Evolutionary conservation across 2,329 filamentous ascomycete species (phyloP).

Genomic region (Seiridium cupressi): DNA sequence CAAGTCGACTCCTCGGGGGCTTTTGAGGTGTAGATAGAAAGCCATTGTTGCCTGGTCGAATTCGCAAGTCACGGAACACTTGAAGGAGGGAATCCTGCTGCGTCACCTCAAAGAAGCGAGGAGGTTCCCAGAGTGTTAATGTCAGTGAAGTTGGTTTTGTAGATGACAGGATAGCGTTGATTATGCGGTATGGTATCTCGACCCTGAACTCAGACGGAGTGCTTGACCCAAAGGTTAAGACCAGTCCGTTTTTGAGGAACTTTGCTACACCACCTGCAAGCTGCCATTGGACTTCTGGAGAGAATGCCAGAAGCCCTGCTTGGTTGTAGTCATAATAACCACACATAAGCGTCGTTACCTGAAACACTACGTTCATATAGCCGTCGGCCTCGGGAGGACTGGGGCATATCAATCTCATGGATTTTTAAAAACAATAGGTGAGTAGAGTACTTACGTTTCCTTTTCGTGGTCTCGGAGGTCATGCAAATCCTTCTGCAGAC

Average conservation of each 20-base stretch:
- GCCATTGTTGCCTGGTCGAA: neutral
- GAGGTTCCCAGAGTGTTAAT: conserved; percentile 50
- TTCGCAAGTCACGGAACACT: neutral
- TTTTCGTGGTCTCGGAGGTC: conserved; percentile 21
- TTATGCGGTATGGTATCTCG: conserved; percentile 47
- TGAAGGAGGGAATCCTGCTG: neutral
- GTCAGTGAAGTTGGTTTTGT: conserved; percentile 36
- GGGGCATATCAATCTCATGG: neutral
- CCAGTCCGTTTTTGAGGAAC: conserved; percentile 42
- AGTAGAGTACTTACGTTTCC: conserved; percentile 1
- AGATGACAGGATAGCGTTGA: conserved; percentile 43
- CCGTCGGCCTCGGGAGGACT: neutral
- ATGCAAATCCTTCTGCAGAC: conserved; percentile 29
- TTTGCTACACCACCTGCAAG: conserved; percentile 33
- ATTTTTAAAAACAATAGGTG: neutral
- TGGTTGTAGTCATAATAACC: conserved; percentile 46
- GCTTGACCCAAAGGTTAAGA: conserved; percentile 30
- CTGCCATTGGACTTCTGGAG: conserved; percentile 38
- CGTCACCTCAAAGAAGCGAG: conserved; percentile 41
- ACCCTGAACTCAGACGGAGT: conserved; percentile 28
- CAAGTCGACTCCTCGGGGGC: conserved; percentile 22
- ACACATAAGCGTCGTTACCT: conserved; percentile 32
- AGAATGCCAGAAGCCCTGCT: conserved; percentile 35
- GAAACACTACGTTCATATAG: conserved; percentile 18
- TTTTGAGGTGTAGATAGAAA: neutral